Conservation (phyloP, 2,329 filamentous ascomycete species). For the Akanthomyces muscarius region DNA sequence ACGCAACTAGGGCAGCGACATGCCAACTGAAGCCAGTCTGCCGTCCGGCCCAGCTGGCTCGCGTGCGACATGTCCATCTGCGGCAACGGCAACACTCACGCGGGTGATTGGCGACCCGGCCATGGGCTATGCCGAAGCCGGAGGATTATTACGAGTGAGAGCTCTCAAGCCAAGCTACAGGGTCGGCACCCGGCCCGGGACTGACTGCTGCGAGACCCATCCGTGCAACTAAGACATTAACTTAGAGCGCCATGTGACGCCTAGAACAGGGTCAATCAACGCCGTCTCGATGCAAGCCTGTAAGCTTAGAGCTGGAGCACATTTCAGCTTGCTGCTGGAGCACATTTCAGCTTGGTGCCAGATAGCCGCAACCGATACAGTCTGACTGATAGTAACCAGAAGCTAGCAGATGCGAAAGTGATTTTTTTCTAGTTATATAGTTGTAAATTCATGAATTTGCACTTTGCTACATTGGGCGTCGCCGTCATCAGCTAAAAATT, state of each 20-base stretch:
- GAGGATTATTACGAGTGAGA: not conserved
- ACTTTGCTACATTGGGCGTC: not conserved
- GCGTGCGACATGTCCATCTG: not conserved
- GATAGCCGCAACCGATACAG: too few species aligned
- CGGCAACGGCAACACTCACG: not conserved
- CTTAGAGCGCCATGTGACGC: too few species aligned
- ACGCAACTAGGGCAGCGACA: too few species aligned
- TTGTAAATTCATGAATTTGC: not conserved
- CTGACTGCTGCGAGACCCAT: not conserved
- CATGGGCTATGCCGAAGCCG: too few species aligned
- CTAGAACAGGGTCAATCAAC: not conserved
- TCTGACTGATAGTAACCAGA: too few species aligned
- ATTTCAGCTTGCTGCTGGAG: not conserved
- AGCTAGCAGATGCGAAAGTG: not conserved
- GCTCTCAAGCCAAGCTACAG: not conserved
- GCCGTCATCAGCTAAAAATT: not conserved
- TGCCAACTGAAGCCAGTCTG: too few species aligned
- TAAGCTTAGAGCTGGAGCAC: not conserved
- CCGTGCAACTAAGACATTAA: not conserved
- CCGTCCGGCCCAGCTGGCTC: not conserved
- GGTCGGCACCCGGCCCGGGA: not conserved
- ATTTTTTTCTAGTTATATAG: not conserved
- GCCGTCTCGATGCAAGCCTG: not conserved
- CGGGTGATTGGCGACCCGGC: not conserved
- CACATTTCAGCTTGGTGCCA: not conserved